Conservation (phyloP, 129 eudicot genomes). For the Flaveria ramosissima region DNA sequence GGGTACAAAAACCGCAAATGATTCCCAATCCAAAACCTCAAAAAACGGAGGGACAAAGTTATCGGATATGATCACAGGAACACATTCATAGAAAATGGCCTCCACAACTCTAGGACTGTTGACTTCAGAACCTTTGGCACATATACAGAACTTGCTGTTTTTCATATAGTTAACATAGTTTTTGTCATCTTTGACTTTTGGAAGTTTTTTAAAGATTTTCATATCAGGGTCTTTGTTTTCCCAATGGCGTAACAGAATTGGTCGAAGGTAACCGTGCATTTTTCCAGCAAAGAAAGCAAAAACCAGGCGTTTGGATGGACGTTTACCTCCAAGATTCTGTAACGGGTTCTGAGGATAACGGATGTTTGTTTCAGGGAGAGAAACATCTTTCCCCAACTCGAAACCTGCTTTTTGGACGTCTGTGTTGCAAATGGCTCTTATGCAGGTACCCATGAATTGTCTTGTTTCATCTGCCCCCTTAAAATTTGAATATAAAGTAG, state of each 20-base stretch:
- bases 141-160: constrained; percentile 53
- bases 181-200: constrained; percentile 33
- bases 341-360: constrained; percentile 41
- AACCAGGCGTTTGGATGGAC: constrained; percentile 43
- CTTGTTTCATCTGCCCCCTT: constrained; percentile 56
- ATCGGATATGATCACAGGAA: constrained; percentile 41
- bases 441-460: constrained; percentile 47
- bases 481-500: background rate
- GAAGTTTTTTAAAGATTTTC: constrained; percentile 42
- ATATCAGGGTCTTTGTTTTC: constrained; percentile 56
- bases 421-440: constrained; percentile 55
- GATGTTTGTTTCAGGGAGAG: constrained; percentile 55
- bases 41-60: constrained; percentile 56
- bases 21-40: constrained; percentile 54
- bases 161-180: constrained; percentile 47
- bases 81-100: constrained; percentile 27
- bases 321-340: constrained; percentile 51
- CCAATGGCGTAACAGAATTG: constrained; percentile 50
- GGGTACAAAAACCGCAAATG: constrained; percentile 48
- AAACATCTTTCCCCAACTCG: constrained; percentile 53
- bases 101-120: constrained; percentile 60
- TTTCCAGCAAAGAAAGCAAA: constrained; percentile 64
- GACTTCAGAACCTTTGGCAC: constrained; percentile 53
- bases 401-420: constrained; percentile 49
- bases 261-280: constrained; percentile 62